phyloP scores from a whole-genome alignment of 2,329 filamentous ascomycete species.

The Neopestalotiopsis rosae region DNA sequence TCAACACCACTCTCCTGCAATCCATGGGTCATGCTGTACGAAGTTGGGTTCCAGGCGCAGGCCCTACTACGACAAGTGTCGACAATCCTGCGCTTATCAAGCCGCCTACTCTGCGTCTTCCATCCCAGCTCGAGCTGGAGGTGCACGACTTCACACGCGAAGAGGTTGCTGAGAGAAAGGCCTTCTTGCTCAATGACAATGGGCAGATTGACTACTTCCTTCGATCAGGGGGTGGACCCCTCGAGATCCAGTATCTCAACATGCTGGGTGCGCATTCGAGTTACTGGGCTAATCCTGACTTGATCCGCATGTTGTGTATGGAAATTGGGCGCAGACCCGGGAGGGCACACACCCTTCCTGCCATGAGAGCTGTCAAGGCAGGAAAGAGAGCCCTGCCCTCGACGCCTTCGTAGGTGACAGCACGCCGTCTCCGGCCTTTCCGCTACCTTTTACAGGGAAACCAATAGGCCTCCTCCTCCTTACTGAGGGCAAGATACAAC shows the following conservation, averaged over 20 bases:
- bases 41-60: slow-evolving; percentile 62
- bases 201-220: slow-evolving; percentile 94
- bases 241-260: slow-evolving; percentile 95
- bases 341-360: slow-evolving; percentile 60
- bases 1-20: slow-evolving; percentile 68
- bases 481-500: not conserved
- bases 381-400: slow-evolving; percentile 43
- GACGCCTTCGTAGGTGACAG: slow-evolving; percentile 4
- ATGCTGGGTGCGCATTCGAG: slow-evolving; percentile 96
- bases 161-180: slow-evolving; percentile 88
- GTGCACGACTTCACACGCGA: slow-evolving; percentile 94
- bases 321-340: slow-evolving; percentile 83
- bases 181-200: slow-evolving; percentile 90
- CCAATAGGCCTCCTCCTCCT: not conserved
- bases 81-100: slow-evolving; percentile 34
- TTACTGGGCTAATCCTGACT: slow-evolving; percentile 89
- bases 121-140: slow-evolving; percentile 83
- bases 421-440: not conserved
- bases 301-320: slow-evolving; percentile 87
- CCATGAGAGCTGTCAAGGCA: slow-evolving; percentile 64
- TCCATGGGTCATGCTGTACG: slow-evolving; percentile 68
- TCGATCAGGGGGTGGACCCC: slow-evolving; percentile 79
- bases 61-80: slow-evolving; percentile 33
- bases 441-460: not conserved
- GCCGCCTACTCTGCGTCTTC: slow-evolving; percentile 52